Base-by-base conservation (phyloP, 305 asterid species). In the Plantago coronopus region DNA sequence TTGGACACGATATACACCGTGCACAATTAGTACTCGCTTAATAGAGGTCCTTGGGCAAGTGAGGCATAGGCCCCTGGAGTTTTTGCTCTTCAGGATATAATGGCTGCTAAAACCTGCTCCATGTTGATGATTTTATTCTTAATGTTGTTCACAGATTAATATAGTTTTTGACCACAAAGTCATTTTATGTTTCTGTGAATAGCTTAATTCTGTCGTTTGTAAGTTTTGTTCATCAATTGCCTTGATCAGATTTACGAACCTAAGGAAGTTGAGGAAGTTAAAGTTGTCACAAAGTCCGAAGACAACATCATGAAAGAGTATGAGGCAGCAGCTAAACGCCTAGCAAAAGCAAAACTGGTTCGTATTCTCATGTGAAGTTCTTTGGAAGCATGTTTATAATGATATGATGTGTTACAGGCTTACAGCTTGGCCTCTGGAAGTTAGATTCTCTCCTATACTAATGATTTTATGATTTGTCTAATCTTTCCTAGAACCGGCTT, bases 311-410 rank as follows among this genome's bases (percentile, higher is more conserved):
- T 78, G 79, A 84, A 83, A 76, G 95, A 84, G 79, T 84, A 77
- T 63, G 86, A 78, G 67, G 70, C 83, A 57, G 95, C 97, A 62
- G 97, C 95, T 10, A 80, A 74, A 46, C 96, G 95, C 70, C 96
- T 91, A 63, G 79, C 81, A 61, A 84, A 61, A 56, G 59, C 94
- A 53, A 80, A 65, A 72, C 48, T 91, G 97, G 98, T 88, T 51
- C 15, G 93, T 80, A 25, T 54, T 44, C 63, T 27, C 29, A 17
- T 47, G 40, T 44, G 55, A 62, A 50, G 57, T 20, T 42, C 22
- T 62, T 17, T 57, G 58, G n/a, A 59, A 22, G 18, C 3, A 48
- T 48, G 23, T 53, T 25, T 17, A 53, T 42, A 14, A 54, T 43
- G 38, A 40, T 50, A 42, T 47, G 17, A 62, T 69, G 42, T 59